Base-by-base conservation (phyloP, 2,329 filamentous ascomycete species). In the Elsinoe perseae region DNA sequence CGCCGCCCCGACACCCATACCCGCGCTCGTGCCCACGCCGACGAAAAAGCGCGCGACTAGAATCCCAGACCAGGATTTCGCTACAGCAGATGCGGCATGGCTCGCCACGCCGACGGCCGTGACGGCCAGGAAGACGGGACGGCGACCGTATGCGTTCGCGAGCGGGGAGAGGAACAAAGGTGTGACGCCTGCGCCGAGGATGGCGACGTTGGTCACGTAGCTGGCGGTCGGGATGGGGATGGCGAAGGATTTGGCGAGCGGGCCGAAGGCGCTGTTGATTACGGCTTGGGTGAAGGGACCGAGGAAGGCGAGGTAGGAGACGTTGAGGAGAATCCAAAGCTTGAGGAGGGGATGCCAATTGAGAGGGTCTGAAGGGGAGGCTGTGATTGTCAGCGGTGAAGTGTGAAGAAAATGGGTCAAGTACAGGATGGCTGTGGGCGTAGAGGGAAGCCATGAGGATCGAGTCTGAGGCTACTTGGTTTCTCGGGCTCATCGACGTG, bases 111-210 rank as follows among this genome's bases (percentile, higher is more conserved):
- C 65, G 1, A 69, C 56, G n/a, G 68, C 63, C 9, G 64, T 66
- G 3, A 64, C 66, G 10, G 62, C 56, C 9, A 71, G 56, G 44
- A 68, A 67, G 32, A 72, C 62, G 0, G 68, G 68, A 50, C 69
- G 61, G 14, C 69, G 61, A 20, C 70, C 70, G 58, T 70, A 70
- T 12, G 64, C 61, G 50, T 70, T 69, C 27, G 67, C 62, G 14
- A 72, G 54, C 1, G 69, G 66, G 18, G 63, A 62, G 61, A 61
- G 65, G 30, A 68, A 58, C 6, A 70, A 58, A 2, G 69, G 69
- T n/a, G 62, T 64, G 5, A 70, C 50, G 2, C 69, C 70, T 14
- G 64, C 66, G 48, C 68, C 66, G 27, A 68, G 60, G 46, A 72
- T 70, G 48, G 64, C 64, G 8, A 70, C 63, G 2, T 70, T 70